Base-by-base conservation (phyloP, 345 rosid species). In the Brassica nigra region DNA sequence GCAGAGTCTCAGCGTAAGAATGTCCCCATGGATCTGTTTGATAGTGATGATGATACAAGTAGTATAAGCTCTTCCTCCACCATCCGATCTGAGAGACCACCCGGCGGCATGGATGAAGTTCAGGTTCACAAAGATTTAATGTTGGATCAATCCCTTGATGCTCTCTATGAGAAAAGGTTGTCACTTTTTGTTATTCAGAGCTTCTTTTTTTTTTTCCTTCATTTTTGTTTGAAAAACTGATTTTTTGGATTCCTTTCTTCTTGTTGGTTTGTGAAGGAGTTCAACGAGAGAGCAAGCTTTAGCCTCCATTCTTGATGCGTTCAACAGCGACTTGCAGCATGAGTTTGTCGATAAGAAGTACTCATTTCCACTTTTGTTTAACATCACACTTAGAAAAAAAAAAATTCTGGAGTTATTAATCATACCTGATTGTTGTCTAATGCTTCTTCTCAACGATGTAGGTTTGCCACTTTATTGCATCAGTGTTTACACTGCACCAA, bases 251-350 rank as follows among this genome's bases (percentile, higher is more conserved):
- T 62, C 0, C 47, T 75, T 73, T 77, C 18, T 18, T 18, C 18
- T 18, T 18, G 18, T 18, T 18, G 18, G 75, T 73, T 16, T 84
- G 39, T 82, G 47, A 31, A 95, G 99, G 91, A 89, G 91, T 78
- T 78, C 97, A 10, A 95, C 94, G 0, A 87, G 97, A 82, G 99
- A 93, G 88, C 89, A 83, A 72, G 97, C 99, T 66, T 71, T 95
- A 85, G 76, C 81, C 10, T 58, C 85, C 5, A 93, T 91, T 73
- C 81, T 88, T 15, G 94, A 91, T 3, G 90, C 98, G 54, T 95
- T 91, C 82, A 91, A 79, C 81, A 83, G 77, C 66, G 83, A 83
- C 44, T 68, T 95, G 90, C 97, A 89, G 84, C 85, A 84, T 73
- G 88, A 89, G 76, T 95, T 93, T 78, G 85, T 90, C 5, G 96